Evolutionary conservation across 495 filamentous ascomycete genomes (phyloP), one percentile per base, ranked within the genome.

Genomic region (Neurospora sp.): DNA sequence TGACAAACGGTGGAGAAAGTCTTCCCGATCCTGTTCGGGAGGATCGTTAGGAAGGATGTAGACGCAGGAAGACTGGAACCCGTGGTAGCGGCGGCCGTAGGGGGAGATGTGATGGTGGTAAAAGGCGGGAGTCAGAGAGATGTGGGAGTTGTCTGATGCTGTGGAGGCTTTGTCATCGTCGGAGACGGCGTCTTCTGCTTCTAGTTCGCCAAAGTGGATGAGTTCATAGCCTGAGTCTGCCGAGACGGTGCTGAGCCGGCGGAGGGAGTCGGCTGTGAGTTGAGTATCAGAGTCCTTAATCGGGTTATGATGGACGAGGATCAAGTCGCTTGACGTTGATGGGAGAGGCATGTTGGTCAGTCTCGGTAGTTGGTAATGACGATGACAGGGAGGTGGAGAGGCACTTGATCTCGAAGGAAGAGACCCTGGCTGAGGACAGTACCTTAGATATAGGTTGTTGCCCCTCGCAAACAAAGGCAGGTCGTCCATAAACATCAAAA

Each of bases 1-100:
- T 75, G 85, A 82, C 80, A 89, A 82, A 72, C 87, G 85, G 74
- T 90, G 87, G 72, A 87, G 84, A 77, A 88, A 76, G 48, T 89
- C 88, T 39, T 79, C 77, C 39, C 77, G 71, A 8, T 75, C 73
- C 44, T 78, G 77, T 42, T 80, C 78, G 40, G 39, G 20, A n/a
- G 74, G 69, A 44, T 79, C 78, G 68, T 78, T 80, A 11, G 77
- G 77, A 16, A 80, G 74, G 7, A 73, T 73, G 31, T 80, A 81
- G 59, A 72, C 71, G 27, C 53, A 37, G 53, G 27, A 27, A 6
- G 53, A 61, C 53, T 61, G 22, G 22, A 61, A 61, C 22, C 74
- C 78, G 44, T 78, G 75, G 71, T 78, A 78, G 14, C 88, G 83
- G 27, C 89, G 81, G 8, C 89, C 89, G 74, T 90, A 89, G 74